Evolutionary conservation across 768 basidiomycete species (phyloP), one percentile per base, ranked within the genome.

Genomic region (Phylloporus sp.): DNA sequence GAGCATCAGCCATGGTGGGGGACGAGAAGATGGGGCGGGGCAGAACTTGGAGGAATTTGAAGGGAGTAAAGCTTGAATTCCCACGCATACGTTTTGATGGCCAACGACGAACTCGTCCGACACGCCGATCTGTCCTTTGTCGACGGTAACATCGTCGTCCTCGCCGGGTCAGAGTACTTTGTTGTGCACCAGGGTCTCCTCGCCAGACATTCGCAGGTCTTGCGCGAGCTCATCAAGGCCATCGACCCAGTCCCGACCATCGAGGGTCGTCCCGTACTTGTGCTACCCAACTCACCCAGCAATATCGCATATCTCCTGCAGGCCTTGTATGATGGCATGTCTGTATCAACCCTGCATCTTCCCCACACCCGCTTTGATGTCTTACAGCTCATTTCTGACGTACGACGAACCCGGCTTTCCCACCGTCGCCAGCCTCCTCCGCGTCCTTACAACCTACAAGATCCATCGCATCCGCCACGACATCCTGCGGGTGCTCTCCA

Each of bases 311-410:
- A 73, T 52, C 82, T 91, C 57, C 67, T 91, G 18, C 70, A 76
- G 26, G 81, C 84, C 5, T 58, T 91, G 15, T 90, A 88, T 57
- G 87, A 88, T 56, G 85, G 85, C 61, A 73, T 82, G 85, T 87
- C 62, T 61, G 85, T 56, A 20, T 42, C 9, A 26, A 28, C 27
- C 5, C 49, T 44, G 1, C 29, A 16, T 5, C n/a, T 38, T 5
- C 41, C 43, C 43, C 44, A 11, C 34, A n/a, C 54, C 38, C 54
- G 40, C 59, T 49, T 55, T 66, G 47, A 49, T 63, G 1, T 55
- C 27, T 52, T 38, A 16, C 51, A 79, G 82, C 43, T 77, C 79
- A 50, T 67, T 71, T 34, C 54, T 83, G 29, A 72, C 73, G 27
- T 76, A 76, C 54, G 76, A 80, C 57, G 64, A 64, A 35, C 61